A percentile compares a stretch with the other conserved stretches of the same genome.
These are phyloP conservation scores for Fusarium sp. DNA, from an alignment of 2,329 filamentous ascomycete species.

Conservation along the genomic window DNA sequence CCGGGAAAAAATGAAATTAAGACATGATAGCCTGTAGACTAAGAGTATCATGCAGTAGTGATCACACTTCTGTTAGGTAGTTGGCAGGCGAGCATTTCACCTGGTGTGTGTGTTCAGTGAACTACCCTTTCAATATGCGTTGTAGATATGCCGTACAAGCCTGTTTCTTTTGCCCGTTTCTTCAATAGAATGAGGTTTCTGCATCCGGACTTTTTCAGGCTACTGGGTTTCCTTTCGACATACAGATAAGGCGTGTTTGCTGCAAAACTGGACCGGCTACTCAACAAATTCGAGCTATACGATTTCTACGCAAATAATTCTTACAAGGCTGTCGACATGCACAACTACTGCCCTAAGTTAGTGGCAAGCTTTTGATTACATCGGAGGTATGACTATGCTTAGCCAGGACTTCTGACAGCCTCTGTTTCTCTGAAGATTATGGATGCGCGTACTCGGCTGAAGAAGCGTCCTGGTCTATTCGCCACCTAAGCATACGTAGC, in stretches of 20 bases:
- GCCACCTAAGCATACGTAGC: constrained; percentile 11
- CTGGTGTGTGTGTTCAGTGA: neutral
- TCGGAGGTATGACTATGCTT: neutral
- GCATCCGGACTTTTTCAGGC: neutral
- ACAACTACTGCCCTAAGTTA: neutral
- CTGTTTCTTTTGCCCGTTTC: neutral
- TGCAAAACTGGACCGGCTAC: neutral
- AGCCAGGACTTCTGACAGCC: neutral
- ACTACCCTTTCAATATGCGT: neutral
- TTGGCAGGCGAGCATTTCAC: neutral
- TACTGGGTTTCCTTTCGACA: neutral
- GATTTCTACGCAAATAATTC: neutral
- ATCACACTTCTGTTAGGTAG: constrained; percentile 1
- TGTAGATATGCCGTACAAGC: neutral
- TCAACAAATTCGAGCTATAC: neutral
- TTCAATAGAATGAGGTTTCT: neutral
- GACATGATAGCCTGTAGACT: constrained; percentile 9
- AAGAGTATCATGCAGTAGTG: constrained; percentile 20
- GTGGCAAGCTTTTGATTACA: neutral
- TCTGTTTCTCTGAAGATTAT: neutral
- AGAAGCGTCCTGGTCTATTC: neutral
- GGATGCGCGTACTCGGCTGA: neutral
- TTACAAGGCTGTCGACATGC: neutral
- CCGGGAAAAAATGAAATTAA: constrained; percentile 5
- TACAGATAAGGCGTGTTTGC: neutral